Percentiles rank a stretch among this genome's conserved stretches.
These are phyloP conservation scores for Xylaria acuta DNA, from an alignment of 495 filamentous ascomycete genomes.

Conservation along the genomic window DNA sequence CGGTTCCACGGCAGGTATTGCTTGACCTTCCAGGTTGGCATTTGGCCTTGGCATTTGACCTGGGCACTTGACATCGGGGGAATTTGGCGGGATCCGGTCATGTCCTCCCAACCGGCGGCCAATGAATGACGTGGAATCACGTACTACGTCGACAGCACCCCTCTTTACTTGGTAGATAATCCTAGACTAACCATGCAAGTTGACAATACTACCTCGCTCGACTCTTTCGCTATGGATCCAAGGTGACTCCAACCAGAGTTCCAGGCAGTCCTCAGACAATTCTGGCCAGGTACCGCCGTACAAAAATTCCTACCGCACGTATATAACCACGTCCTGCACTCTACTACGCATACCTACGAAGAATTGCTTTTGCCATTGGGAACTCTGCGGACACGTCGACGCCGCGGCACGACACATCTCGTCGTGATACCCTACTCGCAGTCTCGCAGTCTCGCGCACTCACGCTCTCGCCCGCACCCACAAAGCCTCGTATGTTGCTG, in stretches of 20 bases:
- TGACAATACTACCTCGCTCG: not conserved
- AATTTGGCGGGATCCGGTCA: too few species aligned
- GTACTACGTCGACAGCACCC: not conserved
- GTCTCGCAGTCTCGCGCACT: not conserved
- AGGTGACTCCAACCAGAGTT: constrained; percentile 5
- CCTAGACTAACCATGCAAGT: not conserved
- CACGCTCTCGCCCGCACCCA: not conserved
- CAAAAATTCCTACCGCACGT: not conserved
- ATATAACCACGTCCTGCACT: not conserved
- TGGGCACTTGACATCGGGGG: too few species aligned
- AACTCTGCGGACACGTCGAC: not conserved
- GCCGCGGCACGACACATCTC: not conserved
- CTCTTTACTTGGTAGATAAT: not conserved
- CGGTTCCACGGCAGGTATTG: not conserved
- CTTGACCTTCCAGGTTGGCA: too few species aligned
- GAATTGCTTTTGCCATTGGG: not conserved
- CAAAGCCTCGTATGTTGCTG: constrained; percentile 9
- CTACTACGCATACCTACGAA: not conserved
- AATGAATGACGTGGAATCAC: constrained; percentile 10
- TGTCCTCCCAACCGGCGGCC: not conserved
- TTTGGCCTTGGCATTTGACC: too few species aligned
- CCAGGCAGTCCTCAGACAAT: not conserved
- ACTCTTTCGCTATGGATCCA: not conserved
- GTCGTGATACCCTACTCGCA: not conserved
- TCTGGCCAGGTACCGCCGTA: not conserved